Percentiles rank a stretch among this genome's conserved stretches.
Evolutionary conservation across 306 rosid genomes (phyloP).

Genomic region (Quillaja saponaria): DNA sequence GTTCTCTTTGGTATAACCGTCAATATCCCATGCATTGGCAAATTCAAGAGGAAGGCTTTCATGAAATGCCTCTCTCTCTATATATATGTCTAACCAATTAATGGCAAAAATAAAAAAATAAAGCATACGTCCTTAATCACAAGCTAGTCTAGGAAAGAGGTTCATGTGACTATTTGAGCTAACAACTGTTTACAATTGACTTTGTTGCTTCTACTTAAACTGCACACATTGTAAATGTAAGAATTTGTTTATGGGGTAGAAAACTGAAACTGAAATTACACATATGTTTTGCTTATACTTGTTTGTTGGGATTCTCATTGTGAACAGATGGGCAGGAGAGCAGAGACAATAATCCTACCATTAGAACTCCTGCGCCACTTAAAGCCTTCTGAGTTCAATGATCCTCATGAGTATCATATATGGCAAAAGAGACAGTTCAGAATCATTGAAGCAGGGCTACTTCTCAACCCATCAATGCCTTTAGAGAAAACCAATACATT

Average conservation of each 20-base stretch:
- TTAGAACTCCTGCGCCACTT: constrained; percentile 80
- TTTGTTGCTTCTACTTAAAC: no score
- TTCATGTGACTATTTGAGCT: no score
- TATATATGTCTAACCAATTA: no score
- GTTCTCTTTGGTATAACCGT: not conserved
- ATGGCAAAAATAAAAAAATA: no score
- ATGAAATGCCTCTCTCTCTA: no score
- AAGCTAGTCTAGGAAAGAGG: no score
- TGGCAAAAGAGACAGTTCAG: constrained; percentile 93
- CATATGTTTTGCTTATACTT: no score
- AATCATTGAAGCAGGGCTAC: constrained; percentile 72
- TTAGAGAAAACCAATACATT: constrained; percentile 60
- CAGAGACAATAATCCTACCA: constrained; percentile 94
- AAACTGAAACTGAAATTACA: no score
- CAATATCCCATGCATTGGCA: not conserved
- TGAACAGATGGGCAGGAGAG: constrained; percentile 73
- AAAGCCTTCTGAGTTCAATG: constrained; percentile 83
- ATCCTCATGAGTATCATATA: constrained; percentile 69
- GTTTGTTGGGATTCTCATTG: not conserved
- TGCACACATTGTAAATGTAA: no score
- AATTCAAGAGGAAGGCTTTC: not conserved
- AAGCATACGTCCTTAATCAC: no score
- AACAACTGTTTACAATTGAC: no score
- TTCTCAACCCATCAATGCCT: constrained; percentile 65
- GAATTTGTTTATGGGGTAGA: no score